Evolutionary conservation across 371 early-diverging fungal genomes (phyloP), one percentile per base, ranked within the genome.

Genomic region (Mucor piriformis): DNA sequence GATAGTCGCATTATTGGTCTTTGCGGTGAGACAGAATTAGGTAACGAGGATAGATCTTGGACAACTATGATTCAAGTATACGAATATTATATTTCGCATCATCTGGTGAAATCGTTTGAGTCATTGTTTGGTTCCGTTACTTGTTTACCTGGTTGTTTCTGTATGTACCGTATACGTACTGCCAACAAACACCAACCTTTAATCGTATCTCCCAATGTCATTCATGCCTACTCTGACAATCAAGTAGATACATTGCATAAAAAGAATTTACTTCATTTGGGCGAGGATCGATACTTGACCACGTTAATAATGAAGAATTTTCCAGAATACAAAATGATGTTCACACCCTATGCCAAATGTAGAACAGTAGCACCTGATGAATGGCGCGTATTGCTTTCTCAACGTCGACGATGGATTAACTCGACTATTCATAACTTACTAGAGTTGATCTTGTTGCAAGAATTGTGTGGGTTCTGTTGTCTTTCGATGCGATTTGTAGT

Each of bases 281-380:
- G 94, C 46, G 94, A 93, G 73, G 94, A 93, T 70, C 91, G 94
- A 21, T 97, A 95, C 69, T 73, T 98, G 66, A 99, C 99, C 2
- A 99, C 99, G 1, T 79, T 99, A 20, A 88, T 99, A 75, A 86
- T 99, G 67, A 99, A 99, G 77, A 92, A 97, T 68, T 99, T 99
- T 81, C 96, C 99, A 16, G 87, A 86, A 68, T 89, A 89, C 82
- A 97, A 97, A 73, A 92, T 94, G 63, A 93, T 93, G 63, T 99
- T 99, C 81, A 91, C 92, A 3, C 86, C 97, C 0, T 88, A 93
- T 53, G 99, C 99, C 8, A 84, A 90, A 69, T 99, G 99, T 70
- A 82, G 85, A 67, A 99, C 99, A 21, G 88, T 86, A 56, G 99
- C 95, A 1, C 99, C 99, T 3, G 97, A 97, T 61, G 77, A 82